Conservation (phyloP, 352 stramenopile genomes). For the Globisporangium parvum region DNA sequence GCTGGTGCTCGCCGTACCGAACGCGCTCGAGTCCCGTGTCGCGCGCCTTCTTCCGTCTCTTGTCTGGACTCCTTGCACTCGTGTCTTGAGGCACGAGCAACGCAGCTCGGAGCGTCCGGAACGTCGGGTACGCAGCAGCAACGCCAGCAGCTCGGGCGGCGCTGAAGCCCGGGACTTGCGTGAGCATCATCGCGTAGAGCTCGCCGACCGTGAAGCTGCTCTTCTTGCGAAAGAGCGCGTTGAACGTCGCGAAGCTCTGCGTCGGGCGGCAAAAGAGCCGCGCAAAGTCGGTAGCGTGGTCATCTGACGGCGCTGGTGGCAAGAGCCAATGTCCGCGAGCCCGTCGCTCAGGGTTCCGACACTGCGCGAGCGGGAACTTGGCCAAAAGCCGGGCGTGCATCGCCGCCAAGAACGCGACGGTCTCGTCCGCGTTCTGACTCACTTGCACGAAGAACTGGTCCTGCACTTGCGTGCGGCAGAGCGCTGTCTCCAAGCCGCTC, state of each 20-base stretch:
- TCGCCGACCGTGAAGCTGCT: constrained; percentile 60
- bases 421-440: constrained; percentile 71
- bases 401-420: constrained; percentile 58
- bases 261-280: constrained; percentile 41
- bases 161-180: constrained; percentile 61
- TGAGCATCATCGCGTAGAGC: constrained; percentile 82
- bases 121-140: constrained; percentile 36
- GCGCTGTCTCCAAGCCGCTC: constrained; percentile 54
- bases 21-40: constrained; percentile 31
- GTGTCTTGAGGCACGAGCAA: constrained; percentile 9
- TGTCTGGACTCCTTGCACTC: neutral
- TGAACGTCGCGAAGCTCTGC: constrained; percentile 55
- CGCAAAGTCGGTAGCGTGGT: constrained; percentile 12
- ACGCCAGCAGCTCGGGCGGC: constrained; percentile 45
- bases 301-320: neutral
- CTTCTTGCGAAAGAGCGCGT: constrained; percentile 73
- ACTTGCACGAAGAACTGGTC: constrained; percentile 83
- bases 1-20: constrained; percentile 40
- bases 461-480: constrained; percentile 76
- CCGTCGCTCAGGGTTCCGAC: constrained; percentile 26
- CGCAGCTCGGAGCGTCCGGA: constrained; percentile 38
- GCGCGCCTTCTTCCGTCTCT: constrained; percentile 3
- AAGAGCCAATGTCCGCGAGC: neutral
- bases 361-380: constrained; percentile 35
- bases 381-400: constrained; percentile 59